Base-by-base conservation (phyloP, 441 rosid species). In the Brassica balearica region DNA sequence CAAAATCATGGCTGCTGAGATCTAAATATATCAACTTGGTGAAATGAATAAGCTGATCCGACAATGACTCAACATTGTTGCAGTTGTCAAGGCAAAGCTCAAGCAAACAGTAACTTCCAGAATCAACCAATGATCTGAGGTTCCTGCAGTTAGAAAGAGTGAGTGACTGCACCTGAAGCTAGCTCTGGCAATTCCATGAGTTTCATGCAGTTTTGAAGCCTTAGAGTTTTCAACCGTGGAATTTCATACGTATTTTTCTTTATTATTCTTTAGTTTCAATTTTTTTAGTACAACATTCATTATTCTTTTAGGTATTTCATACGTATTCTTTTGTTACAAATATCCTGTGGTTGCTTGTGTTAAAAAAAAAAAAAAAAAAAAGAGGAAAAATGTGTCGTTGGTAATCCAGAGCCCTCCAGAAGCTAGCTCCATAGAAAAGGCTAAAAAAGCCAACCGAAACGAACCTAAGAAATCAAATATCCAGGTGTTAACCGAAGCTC, bases 1-100 rank as follows among this genome's bases (percentile, higher is more conserved):
- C 32, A 72, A 87, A 82, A 48, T 72, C 46, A 29, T 82, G 83
- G n/a, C 74, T 73, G 25, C 76, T 82, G n/a, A 82, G 81, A 71
- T 43, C 51, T 43, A 43, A 43, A 41, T 10, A 10, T 43, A n/a
- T 43, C 51, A 43, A 43, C 51, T 43, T 43, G n/a, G 81, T 76
- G 36, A 86, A 76, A 65, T 72, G 65, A 19, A 73, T 10, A 20
- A 84, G 17, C 29, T 78, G 51, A 43, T 43, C 51, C 1, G 51
- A 43, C n/a, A 43, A 71, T 22, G 58, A 6, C 7, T 36, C 5
- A 10, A 84, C 80, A 6, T 6, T 3, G 8, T 82, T 74, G 82
- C 84, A 84, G 85, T 84, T 79, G 27, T 83, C 83, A 58, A 71
- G 8, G 36, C 32, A 46, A 81, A 72, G 41, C 82, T 80, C 8